Evolutionary conservation across 495 filamentous ascomycete species (phyloP), one percentile per base, ranked within the genome.

Genomic region (Neurospora sp.): DNA sequence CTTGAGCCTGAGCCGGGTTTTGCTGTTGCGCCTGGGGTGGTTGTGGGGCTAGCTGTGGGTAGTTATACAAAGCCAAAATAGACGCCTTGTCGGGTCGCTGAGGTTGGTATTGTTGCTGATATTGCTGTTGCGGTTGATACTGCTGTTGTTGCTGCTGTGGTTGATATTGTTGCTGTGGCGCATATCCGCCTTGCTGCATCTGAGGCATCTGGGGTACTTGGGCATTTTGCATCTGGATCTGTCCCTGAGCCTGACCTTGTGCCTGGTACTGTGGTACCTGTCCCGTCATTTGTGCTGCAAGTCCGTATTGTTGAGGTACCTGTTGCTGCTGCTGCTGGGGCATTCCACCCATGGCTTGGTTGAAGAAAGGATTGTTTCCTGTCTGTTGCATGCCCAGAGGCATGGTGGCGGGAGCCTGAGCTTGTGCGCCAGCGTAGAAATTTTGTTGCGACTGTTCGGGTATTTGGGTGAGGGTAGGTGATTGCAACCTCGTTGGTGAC

Each of bases 31-130:
- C 69, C 69, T 72, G 74, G 59, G 70, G 74, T 23, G 71, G 76
- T 20, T 73, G 79, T 9, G 91, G 88, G 7, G 90, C 89, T 8
- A 92, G 83, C n/a, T 93, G 92, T 18, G 92, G 89, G 71, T 93
- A 86, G 79, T 91, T 91, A 82, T 94, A 99, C 6, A 99, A 83
- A 14, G 94, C 92, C 74, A 99, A 87, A 76, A 99, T 98, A 69
- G 90, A 91, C 12, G 88, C 89, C 76, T 97, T 99, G 78, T 97
- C 90, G 1, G 85, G 78, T 48, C 83, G 80, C 71, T 84, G 85
- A 11, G 78, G 75, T 20, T 72, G 74, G 18, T 72, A 74, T 38
- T 75, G 79, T 40, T 82, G 82, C 59, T 80, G 79, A 9, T 76
- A 76, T 35, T 80, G 78, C 20, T 80, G 62, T 16, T 79, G 76